Percentiles rank a stretch among this genome's conserved stretches.
These are phyloP conservation scores for Rhodotorula sp. DNA, from an alignment of 1,284 basidiomycete species.

Conservation along the genomic window DNA sequence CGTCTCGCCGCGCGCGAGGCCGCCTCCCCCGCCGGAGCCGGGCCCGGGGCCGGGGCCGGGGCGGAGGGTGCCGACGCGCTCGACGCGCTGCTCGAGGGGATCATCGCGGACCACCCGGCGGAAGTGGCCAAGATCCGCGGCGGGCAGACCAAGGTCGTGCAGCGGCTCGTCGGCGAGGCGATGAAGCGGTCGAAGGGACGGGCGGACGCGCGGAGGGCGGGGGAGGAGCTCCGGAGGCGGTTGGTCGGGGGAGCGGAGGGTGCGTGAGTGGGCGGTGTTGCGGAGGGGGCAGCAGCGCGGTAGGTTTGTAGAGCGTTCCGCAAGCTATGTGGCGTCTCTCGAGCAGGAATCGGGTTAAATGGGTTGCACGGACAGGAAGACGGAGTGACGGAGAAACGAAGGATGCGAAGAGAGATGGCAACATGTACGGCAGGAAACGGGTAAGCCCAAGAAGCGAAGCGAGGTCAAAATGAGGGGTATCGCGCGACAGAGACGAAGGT, in stretches of 20 bases:
- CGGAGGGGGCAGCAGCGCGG: no score
- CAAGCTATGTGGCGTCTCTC: no score
- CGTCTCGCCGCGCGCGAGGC: not conserved
- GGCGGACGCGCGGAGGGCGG: conserved; percentile 62
- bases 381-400: not conserved
- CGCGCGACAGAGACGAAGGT: not conserved
- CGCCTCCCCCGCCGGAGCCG: not conserved
- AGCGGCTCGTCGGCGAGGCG: conserved; percentile 83
- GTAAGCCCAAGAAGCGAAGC: no score
- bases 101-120: conserved; percentile 51
- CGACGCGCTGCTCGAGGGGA: not conserved
- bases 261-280: not conserved
- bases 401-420: not conserved
- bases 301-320: no score
- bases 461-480: no score
- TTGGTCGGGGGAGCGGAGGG: not conserved
- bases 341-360: not conserved
- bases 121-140: conserved; percentile 69
- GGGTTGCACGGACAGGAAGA: not conserved
- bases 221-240: conserved; percentile 37
- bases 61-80: conserved; percentile 47
- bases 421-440: no score
- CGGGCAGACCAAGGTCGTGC: conserved; percentile 79
- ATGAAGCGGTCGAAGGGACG: conserved; percentile 82
- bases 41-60: no score